Percentiles rank a stretch among this genome's conserved stretches.
These are phyloP conservation scores for Planoprotostelium fungivorum DNA, from an alignment of 78 protist species.

Conservation along the genomic window DNA sequence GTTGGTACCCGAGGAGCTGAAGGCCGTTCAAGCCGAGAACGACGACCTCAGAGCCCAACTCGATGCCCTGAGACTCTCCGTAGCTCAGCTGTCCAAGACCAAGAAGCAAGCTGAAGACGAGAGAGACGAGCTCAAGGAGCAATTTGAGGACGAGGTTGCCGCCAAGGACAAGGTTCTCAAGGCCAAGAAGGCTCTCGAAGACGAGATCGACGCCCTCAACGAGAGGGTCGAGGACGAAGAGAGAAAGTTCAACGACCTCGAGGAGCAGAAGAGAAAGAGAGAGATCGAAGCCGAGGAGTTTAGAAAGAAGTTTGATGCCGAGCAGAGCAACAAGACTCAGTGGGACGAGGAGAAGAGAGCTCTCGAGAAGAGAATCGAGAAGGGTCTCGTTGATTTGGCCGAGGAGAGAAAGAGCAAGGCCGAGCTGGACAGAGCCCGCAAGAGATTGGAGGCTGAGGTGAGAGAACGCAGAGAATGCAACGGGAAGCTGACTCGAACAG, in stretches of 20 bases:
- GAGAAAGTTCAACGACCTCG: slow-evolving; percentile 7
- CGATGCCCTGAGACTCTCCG: slow-evolving; percentile 9
- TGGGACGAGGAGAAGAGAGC: not conserved
- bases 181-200: slow-evolving; percentile 49
- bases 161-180: slow-evolving; percentile 47
- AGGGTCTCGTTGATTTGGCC: not conserved
- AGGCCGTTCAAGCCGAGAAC: slow-evolving; percentile 34
- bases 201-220: slow-evolving; percentile 44
- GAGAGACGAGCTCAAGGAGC: slow-evolving; percentile 37
- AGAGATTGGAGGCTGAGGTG: slow-evolving; percentile 40
- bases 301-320: not conserved
- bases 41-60: slow-evolving; percentile 35
- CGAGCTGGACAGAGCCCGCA: slow-evolving; percentile 50
- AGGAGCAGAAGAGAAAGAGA: slow-evolving; percentile 21
- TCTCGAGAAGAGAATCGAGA: not conserved
- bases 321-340: not conserved
- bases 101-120: slow-evolving; percentile 50
- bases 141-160: slow-evolving; percentile 29
- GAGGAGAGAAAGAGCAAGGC: not conserved
- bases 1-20: slow-evolving; percentile 43
- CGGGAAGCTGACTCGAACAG: no score
- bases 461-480: no score
- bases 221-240: slow-evolving; percentile 43
- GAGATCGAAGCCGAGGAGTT: slow-evolving; percentile 33
- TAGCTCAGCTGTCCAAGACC: slow-evolving; percentile 22